Percentiles rank a stretch among this genome's conserved stretches.
Evolutionary conservation across 2,329 filamentous ascomycete species (phyloP).

Genomic region (Botrytis byssoidea): DNA sequence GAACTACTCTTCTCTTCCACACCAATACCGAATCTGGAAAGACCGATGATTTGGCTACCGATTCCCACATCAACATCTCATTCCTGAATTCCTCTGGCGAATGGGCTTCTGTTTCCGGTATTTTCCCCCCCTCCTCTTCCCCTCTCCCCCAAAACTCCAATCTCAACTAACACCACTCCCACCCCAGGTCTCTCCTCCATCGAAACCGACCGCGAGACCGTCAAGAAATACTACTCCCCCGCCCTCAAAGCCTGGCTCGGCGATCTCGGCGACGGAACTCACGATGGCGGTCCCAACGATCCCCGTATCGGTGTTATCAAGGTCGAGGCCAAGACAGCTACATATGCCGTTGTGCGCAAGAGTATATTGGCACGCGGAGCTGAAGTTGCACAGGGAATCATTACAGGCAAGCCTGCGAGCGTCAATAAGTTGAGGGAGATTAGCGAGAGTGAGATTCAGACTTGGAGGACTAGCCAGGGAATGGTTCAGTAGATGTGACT

Average conservation of each 20-base stretch:
- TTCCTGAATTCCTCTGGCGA: conserved; percentile 76
- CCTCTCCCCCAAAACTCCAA: neutral
- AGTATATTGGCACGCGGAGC: conserved; percentile 62
- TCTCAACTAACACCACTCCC: neutral
- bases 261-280: conserved; percentile 77
- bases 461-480: conserved; percentile 16
- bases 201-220: conserved; percentile 49
- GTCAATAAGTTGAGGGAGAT: conserved; percentile 79
- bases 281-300: conserved; percentile 79
- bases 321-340: conserved; percentile 68
- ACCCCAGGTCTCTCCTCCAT: neutral
- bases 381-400: conserved; percentile 72
- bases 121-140: conserved; percentile 22
- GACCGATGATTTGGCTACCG: conserved; percentile 72
- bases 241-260: conserved; percentile 81
- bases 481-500: conserved; percentile 3
- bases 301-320: conserved; percentile 80
- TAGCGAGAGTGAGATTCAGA: conserved; percentile 57
- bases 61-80: conserved; percentile 75
- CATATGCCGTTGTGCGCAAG: conserved; percentile 65
- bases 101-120: conserved; percentile 85
- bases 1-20: conserved; percentile 83
- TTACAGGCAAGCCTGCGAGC: conserved; percentile 68
- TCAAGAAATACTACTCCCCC: conserved; percentile 74
- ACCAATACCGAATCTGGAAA: conserved; percentile 90